These are phyloP conservation scores for Cruciata laevipes DNA, from an alignment of 257 asterid species.

Conservation along the genomic window DNA sequence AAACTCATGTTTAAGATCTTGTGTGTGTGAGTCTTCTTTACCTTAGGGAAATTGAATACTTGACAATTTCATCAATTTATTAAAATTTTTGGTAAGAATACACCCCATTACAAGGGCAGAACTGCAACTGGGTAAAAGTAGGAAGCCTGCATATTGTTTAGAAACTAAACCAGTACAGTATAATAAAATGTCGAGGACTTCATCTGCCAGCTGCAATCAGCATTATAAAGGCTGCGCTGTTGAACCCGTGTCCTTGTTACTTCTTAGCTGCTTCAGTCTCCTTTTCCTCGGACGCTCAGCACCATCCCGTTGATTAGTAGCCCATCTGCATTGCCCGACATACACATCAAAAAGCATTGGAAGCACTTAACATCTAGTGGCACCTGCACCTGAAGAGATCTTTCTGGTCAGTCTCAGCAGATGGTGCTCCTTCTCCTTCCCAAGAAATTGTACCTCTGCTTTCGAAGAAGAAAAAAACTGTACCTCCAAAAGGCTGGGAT, in stretches of 20 bases:
- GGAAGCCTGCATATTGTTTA: neutral
- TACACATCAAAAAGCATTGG: too few relatives aligned
- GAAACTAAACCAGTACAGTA: neutral
- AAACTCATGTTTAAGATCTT: neutral
- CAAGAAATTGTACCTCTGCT: conserved; percentile 39
- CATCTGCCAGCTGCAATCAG: too few relatives aligned
- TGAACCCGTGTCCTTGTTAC: neutral
- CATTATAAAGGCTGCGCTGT: neutral
- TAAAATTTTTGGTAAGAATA: neutral
- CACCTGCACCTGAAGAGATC: conserved; percentile 50
- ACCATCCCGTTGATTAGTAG: conserved; percentile 30
- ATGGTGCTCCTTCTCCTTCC: conserved; percentile 98
- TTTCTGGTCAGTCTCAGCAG: conserved; percentile 65
- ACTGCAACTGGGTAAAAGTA: neutral
- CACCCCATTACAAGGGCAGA: neutral
- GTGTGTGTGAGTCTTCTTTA: neutral
- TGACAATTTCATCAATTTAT: neutral
- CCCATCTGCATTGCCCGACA: conserved; percentile 85
- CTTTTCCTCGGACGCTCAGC: conserved; percentile 35
- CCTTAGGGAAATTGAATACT: too few relatives aligned
- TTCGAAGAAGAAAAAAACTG: conserved; percentile 11
- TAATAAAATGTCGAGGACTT: too few relatives aligned
- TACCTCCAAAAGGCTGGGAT: conserved; percentile 88
- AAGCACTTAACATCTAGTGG: conserved; percentile 70
- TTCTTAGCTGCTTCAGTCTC: conserved; percentile 41